Evolutionary conservation across 2,329 filamentous ascomycete genomes (phyloP).

Genomic region (Lecanicillium sp.): DNA sequence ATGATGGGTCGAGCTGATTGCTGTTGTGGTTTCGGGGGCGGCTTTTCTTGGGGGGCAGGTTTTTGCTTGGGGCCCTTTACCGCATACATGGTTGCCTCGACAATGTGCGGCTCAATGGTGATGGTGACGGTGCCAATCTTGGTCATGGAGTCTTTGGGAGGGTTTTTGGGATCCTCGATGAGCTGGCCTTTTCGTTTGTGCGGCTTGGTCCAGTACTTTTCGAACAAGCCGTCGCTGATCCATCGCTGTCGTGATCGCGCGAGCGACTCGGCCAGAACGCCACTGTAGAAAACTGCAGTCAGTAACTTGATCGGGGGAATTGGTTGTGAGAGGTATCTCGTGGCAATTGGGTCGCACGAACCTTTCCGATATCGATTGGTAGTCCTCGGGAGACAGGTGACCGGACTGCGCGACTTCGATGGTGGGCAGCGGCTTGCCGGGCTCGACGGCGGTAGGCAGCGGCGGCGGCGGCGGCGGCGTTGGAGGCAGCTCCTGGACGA

Average conservation of each 20-base stretch:
- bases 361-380: constrained; percentile 70
- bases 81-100: constrained; percentile 68
- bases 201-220: constrained; percentile 73
- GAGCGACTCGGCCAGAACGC: constrained; percentile 68
- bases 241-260: constrained; percentile 67
- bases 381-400: constrained; percentile 58
- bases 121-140: constrained; percentile 69
- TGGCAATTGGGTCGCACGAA: constrained; percentile 27
- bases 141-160: constrained; percentile 63
- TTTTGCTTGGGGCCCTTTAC: constrained; percentile 57
- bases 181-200: constrained; percentile 59
- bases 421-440: constrained; percentile 65
- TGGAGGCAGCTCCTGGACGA: constrained; percentile 26
- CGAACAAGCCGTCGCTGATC: constrained; percentile 66
- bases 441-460: constrained; percentile 57
- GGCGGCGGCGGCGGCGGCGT: constrained; percentile 32
- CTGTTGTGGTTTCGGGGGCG: constrained; percentile 17
- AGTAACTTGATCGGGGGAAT: constrained; percentile 14
- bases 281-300: constrained; percentile 41
- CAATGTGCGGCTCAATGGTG: constrained; percentile 71
- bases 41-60: constrained; percentile 28
- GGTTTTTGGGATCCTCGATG: constrained; percentile 60
- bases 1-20: constrained; percentile 45
- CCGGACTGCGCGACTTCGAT: constrained; percentile 61
- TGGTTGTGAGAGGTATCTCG: neutral